A percentile compares a stretch with the other conserved stretches of the same genome.
Conservation (phyloP, 129 eudicot genomes). For the Scalesia atractyloides region DNA sequence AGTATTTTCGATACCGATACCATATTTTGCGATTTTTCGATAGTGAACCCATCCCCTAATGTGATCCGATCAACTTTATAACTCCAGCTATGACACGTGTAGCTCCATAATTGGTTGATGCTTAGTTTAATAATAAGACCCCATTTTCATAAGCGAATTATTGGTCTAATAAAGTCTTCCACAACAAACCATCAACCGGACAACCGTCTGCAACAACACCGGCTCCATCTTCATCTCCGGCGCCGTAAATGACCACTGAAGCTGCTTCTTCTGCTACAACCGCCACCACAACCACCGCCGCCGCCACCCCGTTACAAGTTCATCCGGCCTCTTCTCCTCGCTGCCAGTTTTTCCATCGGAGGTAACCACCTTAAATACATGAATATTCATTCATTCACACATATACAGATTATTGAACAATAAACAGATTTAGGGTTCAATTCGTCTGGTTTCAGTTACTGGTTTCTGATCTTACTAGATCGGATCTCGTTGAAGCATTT, state of each 20-base stretch:
- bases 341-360: slow-evolving; percentile 59
- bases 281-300: slow-evolving; percentile 17
- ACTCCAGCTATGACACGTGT: too few relatives aligned
- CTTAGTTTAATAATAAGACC: too few relatives aligned
- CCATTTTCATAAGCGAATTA: neutral
- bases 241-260: slow-evolving; percentile 31
- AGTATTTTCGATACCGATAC: too few relatives aligned
- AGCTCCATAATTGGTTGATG: too few relatives aligned
- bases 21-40: too few relatives aligned
- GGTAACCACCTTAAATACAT: slow-evolving; percentile 34
- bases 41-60: too few relatives aligned
- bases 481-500: slow-evolving; percentile 7
- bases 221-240: slow-evolving; percentile 26
- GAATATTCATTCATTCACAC: neutral
- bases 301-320: slow-evolving; percentile 52
- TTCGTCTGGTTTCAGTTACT: neutral
- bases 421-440: slow-evolving; percentile 12
- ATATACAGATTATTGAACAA: neutral
- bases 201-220: slow-evolving; percentile 24
- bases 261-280: slow-evolving; percentile 4
- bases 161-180: neutral
- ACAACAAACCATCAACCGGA: slow-evolving; percentile 33
- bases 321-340: slow-evolving; percentile 62
- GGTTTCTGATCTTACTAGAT: neutral
- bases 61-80: too few relatives aligned